phyloP scores from a whole-genome alignment of 1,284 basidiomycete genomes.

The Boletus sp. region DNA sequence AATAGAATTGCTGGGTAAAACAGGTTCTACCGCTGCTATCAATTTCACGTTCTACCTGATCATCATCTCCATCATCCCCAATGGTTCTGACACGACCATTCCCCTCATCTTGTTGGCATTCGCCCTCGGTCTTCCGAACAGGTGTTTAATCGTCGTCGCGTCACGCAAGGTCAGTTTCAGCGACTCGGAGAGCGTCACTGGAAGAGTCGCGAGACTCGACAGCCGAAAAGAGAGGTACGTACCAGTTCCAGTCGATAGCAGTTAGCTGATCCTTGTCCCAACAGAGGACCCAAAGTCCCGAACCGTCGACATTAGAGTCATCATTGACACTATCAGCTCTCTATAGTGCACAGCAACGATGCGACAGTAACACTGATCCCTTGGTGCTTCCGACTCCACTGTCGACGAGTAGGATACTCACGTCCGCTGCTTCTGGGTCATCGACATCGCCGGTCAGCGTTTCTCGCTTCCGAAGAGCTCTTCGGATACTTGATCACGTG shows the following conservation, averaged over 20 bases:
- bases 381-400: conserved; percentile 74
- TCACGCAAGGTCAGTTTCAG: conserved; percentile 96
- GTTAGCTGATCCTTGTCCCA: conserved; percentile 34
- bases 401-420: conserved; percentile 52
- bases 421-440: conserved; percentile 51
- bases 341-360: conserved; percentile 51
- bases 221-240: conserved; percentile 72
- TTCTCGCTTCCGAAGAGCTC: too few species aligned
- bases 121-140: conserved; percentile 94
- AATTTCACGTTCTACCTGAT: conserved; percentile 94
- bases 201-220: conserved; percentile 87
- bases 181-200: conserved; percentile 93
- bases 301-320: conserved; percentile 69
- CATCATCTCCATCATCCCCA: conserved; percentile 83
- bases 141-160: conserved; percentile 94
- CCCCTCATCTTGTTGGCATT: conserved; percentile 94
- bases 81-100: conserved; percentile 81
- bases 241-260: conserved; percentile 11
- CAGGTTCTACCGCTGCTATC: conserved; percentile 97
- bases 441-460: conserved; percentile 60
- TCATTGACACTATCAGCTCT: conserved; percentile 45
- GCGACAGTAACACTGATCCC: conserved; percentile 66
- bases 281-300: conserved; percentile 51
- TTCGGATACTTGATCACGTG: too few species aligned
- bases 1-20: conserved; percentile 96